phyloP scores from a whole-genome alignment of 2,329 filamentous ascomycete species.

The Beauveria scarabaeidicola region DNA sequence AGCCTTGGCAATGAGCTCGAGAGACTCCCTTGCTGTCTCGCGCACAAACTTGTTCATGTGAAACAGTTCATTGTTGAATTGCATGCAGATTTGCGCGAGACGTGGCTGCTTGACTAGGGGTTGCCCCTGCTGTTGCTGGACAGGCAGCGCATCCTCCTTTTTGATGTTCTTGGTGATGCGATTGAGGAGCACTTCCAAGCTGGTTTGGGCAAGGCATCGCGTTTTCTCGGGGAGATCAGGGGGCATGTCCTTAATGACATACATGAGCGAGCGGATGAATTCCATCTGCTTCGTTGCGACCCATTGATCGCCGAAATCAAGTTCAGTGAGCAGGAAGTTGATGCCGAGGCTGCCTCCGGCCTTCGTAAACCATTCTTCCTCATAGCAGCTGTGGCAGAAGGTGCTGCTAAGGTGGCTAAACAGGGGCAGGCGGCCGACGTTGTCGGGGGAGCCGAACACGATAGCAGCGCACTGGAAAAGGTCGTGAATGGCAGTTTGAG shows the following conservation, averaged over 20 bases:
- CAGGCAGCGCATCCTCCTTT: slow-evolving; percentile 57
- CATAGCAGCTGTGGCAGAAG: slow-evolving; percentile 92
- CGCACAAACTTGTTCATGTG: slow-evolving; percentile 96
- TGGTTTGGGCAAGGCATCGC: slow-evolving; percentile 70
- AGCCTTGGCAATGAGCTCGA: slow-evolving; percentile 73
- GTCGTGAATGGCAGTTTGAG: slow-evolving; percentile 67
- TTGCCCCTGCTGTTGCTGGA: slow-evolving; percentile 33
- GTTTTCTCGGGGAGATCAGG: slow-evolving; percentile 88
- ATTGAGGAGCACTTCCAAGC: slow-evolving; percentile 68
- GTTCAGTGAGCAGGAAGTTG: slow-evolving; percentile 72
- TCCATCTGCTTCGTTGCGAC: slow-evolving; percentile 74
- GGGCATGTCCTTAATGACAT: slow-evolving; percentile 97
- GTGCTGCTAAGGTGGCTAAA: slow-evolving; percentile 74
- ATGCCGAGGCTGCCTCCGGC: slow-evolving; percentile 88
- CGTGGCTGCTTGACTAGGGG: slow-evolving; percentile 45
- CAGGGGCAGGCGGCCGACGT: slow-evolving; percentile 70
- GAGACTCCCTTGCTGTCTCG: slow-evolving; percentile 71
- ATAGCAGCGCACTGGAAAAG: slow-evolving; percentile 68
- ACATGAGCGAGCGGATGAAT: slow-evolving; percentile 84
- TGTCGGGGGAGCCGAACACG: slow-evolving; percentile 68
- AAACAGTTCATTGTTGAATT: slow-evolving; percentile 79
- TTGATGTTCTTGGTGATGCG: slow-evolving; percentile 71
- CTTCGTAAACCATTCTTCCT: slow-evolving; percentile 98
- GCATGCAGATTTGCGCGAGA: slow-evolving; percentile 68
- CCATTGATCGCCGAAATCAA: slow-evolving; percentile 80